Evolutionary conservation across 192 early-diverging fungal species (phyloP), one percentile per base, ranked within the genome.

Genomic region (Backusella macrospora): DNA sequence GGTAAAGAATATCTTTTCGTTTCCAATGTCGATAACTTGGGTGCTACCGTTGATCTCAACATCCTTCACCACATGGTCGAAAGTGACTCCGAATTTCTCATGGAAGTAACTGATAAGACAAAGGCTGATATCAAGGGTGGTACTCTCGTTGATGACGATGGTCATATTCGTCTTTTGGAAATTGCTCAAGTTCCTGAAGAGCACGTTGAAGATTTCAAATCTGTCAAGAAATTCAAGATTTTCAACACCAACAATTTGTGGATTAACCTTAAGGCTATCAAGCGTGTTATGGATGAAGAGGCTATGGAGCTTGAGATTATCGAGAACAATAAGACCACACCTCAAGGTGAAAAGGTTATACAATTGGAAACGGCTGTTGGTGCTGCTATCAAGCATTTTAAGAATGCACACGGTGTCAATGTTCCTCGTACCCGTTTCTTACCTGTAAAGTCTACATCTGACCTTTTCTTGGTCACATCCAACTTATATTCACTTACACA

Each of bases 21-120:
- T 62, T 96, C 96, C 26, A 99, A 99, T 85, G 96, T 99, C 8
- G 98, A 99, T 81, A 99, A 99, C 80, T 84, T 99, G 62, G 98
- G 98, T 38, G 98, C 96, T 29, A 98, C 96, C 10, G 98, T 98
- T 34, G 97, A 99, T 77, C 85, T 92, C 49, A 85, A 89, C 74
- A 98, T 99, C 71, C 82, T 98, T 68, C 86, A 95, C 76, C 94
- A 99, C 80, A 91, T 99, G 90, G 92, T 91, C 42, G 86, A 88
- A 47, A 90, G 91, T 62, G 92, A 86, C 15, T 89, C 96, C 52
- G 97, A 98, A 80, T 99, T 98, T 80, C 84, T 98, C 59, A 99
- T 99, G 98, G 98, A 99, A 81, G 95, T 99, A 18, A 98, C 96
- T 6, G 94, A 99, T 89, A 99, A 99, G 90, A 99, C 96, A 55